A percentile compares a stretch with the other conserved stretches of the same genome.
Evolutionary conservation across 2,329 filamentous ascomycete genomes (phyloP).

Genomic region (Paecilomyces sp.): DNA sequence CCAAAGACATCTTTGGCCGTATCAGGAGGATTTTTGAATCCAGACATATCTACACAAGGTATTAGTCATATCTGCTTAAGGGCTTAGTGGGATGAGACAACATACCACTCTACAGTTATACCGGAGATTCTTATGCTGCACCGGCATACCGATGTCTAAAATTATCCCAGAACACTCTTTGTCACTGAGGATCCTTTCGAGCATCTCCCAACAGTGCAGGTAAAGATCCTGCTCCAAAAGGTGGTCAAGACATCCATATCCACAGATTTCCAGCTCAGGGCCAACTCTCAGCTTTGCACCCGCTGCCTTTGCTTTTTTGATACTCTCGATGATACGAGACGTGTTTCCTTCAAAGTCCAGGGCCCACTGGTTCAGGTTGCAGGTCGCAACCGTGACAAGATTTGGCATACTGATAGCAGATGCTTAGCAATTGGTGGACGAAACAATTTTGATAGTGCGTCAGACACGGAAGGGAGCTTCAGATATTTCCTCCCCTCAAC

Average conservation of each 20-base stretch:
- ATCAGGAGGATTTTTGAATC: constrained; percentile 63
- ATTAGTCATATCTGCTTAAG: constrained; percentile 1
- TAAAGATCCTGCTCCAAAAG: constrained; percentile 48
- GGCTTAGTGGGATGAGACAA: not conserved
- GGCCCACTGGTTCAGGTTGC: constrained; percentile 20
- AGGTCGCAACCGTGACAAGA: constrained; percentile 9
- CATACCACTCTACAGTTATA: constrained; percentile 44
- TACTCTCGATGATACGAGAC: constrained; percentile 56
- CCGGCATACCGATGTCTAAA: constrained; percentile 6
- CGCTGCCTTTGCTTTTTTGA: constrained; percentile 49
- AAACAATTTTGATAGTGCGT: not conserved
- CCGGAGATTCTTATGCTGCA: constrained; percentile 48
- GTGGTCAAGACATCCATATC: constrained; percentile 61
- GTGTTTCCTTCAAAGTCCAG: constrained; percentile 58
- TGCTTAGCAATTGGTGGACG: not conserved
- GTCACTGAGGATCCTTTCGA: constrained; percentile 52
- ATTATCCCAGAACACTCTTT: constrained; percentile 48
- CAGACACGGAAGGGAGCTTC: not conserved
- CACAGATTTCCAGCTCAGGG: constrained; percentile 35
- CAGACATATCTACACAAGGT: constrained; percentile 49
- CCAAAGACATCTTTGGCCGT: constrained; percentile 58
- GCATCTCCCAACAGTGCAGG: constrained; percentile 54
- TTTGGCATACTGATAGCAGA: constrained; percentile 4
- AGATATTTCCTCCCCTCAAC: not conserved
- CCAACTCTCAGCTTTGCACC: constrained; percentile 53